Percentiles rank a stretch among this genome's conserved stretches.
These are phyloP conservation scores for Bonnemaisonia californica DNA, from an alignment of 31 red algal species.

Conservation along the genomic window DNA sequence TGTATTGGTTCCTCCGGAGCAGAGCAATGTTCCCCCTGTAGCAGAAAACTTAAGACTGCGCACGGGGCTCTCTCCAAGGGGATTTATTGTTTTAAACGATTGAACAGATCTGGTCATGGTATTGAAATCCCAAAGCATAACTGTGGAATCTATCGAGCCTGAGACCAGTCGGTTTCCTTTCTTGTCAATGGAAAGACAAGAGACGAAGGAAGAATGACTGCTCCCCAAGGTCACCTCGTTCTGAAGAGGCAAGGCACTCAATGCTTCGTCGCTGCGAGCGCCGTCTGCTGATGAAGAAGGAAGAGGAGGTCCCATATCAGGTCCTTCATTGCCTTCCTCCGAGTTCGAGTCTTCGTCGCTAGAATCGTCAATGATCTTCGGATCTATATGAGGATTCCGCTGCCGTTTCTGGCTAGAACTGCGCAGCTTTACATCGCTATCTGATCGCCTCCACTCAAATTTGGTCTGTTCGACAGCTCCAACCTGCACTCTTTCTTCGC, in stretches of 20 bases:
- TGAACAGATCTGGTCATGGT: slow-evolving; percentile 53
- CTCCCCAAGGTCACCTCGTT: slow-evolving; percentile 36
- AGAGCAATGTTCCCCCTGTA: slow-evolving; percentile 42
- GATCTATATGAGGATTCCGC: slow-evolving; percentile 40
- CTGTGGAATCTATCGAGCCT: slow-evolving; percentile 47
- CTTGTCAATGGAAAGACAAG: slow-evolving; percentile 43
- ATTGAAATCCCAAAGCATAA: slow-evolving; percentile 67
- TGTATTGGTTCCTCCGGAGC: slow-evolving; percentile 45
- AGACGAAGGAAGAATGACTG: slow-evolving; percentile 55
- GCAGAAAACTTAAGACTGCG: slow-evolving; percentile 35
- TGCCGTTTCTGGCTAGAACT: background rate
- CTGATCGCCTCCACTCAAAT: too few species aligned
- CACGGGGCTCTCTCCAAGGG: slow-evolving; percentile 39
- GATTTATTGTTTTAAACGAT: slow-evolving; percentile 52
- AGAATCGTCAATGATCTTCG: slow-evolving; percentile 76
- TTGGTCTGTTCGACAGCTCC: too few species aligned
- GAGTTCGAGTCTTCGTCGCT: slow-evolving; percentile 39
- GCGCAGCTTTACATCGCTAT: slow-evolving; percentile 13
- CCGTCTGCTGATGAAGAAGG: slow-evolving; percentile 30
- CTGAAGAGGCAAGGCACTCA: slow-evolving; percentile 26
- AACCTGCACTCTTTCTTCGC: too few species aligned
- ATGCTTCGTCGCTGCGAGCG: background rate
- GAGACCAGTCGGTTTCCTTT: slow-evolving; percentile 60
- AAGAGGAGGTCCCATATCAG: slow-evolving; percentile 38
- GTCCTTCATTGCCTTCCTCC: slow-evolving; percentile 26